Conservation (phyloP, 2,329 filamentous ascomycete species). For the Pseudofabraea citricarpa region DNA sequence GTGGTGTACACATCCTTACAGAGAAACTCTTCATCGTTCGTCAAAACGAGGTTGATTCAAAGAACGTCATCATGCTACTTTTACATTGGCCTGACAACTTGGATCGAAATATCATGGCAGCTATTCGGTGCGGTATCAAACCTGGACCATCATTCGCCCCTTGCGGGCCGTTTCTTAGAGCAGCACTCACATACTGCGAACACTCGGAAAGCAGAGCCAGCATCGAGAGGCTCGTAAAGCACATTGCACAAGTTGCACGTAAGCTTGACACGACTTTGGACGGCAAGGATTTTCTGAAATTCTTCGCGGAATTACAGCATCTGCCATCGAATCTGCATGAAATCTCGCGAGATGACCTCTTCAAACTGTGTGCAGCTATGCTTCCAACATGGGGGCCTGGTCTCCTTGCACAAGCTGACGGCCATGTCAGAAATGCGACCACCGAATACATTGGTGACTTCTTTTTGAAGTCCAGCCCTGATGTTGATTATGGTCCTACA, state of each 20-base stretch:
- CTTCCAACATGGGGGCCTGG: slow-evolving; percentile 45
- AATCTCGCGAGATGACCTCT: slow-evolving; percentile 32
- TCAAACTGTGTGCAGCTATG: slow-evolving; percentile 33
- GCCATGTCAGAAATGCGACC: slow-evolving; percentile 37
- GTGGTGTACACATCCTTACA: slow-evolving; percentile 47
- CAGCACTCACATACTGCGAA: slow-evolving; percentile 25
- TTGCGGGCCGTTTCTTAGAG: slow-evolving; percentile 23
- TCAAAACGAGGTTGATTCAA: slow-evolving; percentile 47
- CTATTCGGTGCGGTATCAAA: slow-evolving; percentile 24
- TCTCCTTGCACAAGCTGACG: slow-evolving; percentile 45
- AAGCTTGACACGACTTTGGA: slow-evolving; percentile 21
- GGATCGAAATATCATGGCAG: slow-evolving; percentile 44
- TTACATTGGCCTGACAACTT: slow-evolving; percentile 43
- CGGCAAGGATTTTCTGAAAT: slow-evolving; percentile 24
- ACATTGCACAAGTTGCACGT: slow-evolving; percentile 17
- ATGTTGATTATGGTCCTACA: slow-evolving; percentile 8
- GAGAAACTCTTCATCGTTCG: slow-evolving; percentile 62
- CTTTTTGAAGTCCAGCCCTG: slow-evolving; percentile 13
- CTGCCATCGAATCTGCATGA: slow-evolving; percentile 9
- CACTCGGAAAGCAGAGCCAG: slow-evolving; percentile 16
- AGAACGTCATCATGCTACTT: slow-evolving; percentile 53
- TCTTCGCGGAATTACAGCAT: slow-evolving; percentile 24
- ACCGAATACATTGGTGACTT: slow-evolving; percentile 20
- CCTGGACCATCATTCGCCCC: slow-evolving; percentile 9
- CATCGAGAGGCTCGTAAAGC: slow-evolving; percentile 14